Conservation (phyloP, 225 moss, liverwort and hornwort species). For the Asterella californica region DNA sequence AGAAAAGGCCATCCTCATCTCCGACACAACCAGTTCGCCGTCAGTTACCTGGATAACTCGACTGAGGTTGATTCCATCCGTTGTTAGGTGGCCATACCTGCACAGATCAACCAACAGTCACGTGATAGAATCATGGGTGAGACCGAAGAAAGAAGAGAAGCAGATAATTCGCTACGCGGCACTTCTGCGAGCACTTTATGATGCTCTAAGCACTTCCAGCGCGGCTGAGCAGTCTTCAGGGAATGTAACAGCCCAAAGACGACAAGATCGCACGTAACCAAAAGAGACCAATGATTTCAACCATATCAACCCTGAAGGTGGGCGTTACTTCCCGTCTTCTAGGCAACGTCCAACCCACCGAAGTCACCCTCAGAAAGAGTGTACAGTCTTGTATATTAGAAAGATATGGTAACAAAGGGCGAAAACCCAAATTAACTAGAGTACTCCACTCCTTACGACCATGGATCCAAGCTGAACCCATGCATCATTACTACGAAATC, state of each 20-base stretch:
- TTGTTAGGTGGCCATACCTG: slow-evolving; percentile 79
- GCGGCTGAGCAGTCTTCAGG: neutral
- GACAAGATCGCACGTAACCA: neutral
- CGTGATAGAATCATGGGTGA: neutral
- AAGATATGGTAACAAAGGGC: too few relatives aligned
- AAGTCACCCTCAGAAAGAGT: too few relatives aligned
- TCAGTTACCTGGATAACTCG: slow-evolving; percentile 59
- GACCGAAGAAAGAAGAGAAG: neutral
- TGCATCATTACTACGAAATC: too few relatives aligned
- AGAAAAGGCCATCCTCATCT: neutral
- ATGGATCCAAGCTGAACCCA: neutral
- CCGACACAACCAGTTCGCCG: neutral
- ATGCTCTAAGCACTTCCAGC: neutral
- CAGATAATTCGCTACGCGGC: neutral
- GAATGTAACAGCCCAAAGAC: neutral
- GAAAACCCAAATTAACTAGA: too few relatives aligned
- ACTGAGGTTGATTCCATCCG: slow-evolving; percentile 80
- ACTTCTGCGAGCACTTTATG: too few relatives aligned
- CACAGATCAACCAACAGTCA: neutral
- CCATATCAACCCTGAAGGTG: too few relatives aligned
- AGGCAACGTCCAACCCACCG: too few relatives aligned
- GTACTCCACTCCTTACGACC: too few relatives aligned
- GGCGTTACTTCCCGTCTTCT: too few relatives aligned
- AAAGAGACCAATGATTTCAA: too few relatives aligned
- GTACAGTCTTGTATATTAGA: too few relatives aligned